Base-by-base conservation (phyloP, 805 yeast genomes). In the Jamesozyma lodderae region DNA sequence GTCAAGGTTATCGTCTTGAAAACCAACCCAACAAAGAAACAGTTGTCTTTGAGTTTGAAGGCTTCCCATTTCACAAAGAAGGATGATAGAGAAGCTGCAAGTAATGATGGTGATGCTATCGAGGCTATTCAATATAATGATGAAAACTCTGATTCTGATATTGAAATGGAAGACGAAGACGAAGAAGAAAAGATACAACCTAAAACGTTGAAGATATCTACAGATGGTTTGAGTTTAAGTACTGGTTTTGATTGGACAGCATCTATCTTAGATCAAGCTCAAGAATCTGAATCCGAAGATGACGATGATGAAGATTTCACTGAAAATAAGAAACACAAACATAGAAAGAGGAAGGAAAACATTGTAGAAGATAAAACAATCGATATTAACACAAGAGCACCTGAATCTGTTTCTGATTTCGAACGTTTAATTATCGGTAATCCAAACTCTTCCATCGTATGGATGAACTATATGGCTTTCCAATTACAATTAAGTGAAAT, bases 391-490 rank as follows among this genome's bases (percentile, higher is more conserved):
- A 73, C 90, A 11, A 73, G 87, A 51, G 83, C 88, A 13, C 98
- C 98, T 27, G 94, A 90, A 62, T 86, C 96, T 41, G 82, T 77
- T 31, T 66, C 78, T 33, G 99, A 92, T 60, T 92, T 87, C 53
- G 99, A 92, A 64, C 77, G 98, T 54, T 66, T 92, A 47, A 71
- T 92, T 39, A 73, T 92, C 43, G 94, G 96, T 58, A 82, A 82
- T 57, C 96, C 98, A 34, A 81, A 85, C 66, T 85, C 95, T 3
- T 90, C 98, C 1, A 74, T 88, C 25, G 63, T 86, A 41, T 92
- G 98, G 98, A 90, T 92, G 84, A 85, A 88, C 64, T 92, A 83
- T 64, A 92, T 92, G 96, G 88, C 97, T 4, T 92, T 90, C 81
- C 95, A 88, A 62, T 70, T 92, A 46, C 96, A 88, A 62, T 69